These are phyloP conservation scores for Kwoniella dejecticola DNA, from an alignment of 768 basidiomycete species.

Conservation along the genomic window DNA sequence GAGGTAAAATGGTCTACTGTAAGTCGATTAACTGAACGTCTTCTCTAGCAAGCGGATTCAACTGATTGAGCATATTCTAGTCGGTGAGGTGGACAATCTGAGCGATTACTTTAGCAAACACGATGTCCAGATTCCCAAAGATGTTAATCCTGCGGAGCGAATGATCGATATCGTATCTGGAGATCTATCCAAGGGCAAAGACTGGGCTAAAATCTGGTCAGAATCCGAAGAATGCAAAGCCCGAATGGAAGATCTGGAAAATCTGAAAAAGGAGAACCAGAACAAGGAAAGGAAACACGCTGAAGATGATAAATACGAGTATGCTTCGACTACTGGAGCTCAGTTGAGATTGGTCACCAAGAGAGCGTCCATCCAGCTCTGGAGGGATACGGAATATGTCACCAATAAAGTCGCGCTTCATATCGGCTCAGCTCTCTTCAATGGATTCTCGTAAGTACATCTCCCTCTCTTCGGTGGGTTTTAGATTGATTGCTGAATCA, in stretches of 20 bases:
- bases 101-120: conserved; percentile 67
- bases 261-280: conserved; percentile 58
- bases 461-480: conserved; percentile 43
- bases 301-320: conserved; percentile 41
- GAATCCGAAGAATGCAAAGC: conserved; percentile 63
- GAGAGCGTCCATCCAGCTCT: conserved; percentile 59
- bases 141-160: conserved; percentile 74
- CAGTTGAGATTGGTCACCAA: conserved; percentile 55
- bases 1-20: conserved; percentile 61
- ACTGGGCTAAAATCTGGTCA: conserved; percentile 81
- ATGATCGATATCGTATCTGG: conserved; percentile 64
- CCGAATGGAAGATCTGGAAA: conserved; percentile 57
- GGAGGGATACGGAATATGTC: conserved; percentile 59
- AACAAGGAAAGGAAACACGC: conserved; percentile 56
- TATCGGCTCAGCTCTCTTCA: conserved; percentile 29
- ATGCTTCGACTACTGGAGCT: conserved; percentile 67
- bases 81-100: conserved; percentile 37
- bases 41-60: too few relatives aligned
- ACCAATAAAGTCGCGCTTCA: conserved; percentile 51
- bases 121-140: conserved; percentile 64
- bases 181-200: conserved; percentile 66
- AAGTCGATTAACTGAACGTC: conserved; percentile 16
- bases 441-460: conserved; percentile 32
- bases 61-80: background rate
- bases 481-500: conserved; percentile 37